These are phyloP conservation scores for Collariella sp. DNA, from an alignment of 495 filamentous ascomycete species.

Conservation along the genomic window DNA sequence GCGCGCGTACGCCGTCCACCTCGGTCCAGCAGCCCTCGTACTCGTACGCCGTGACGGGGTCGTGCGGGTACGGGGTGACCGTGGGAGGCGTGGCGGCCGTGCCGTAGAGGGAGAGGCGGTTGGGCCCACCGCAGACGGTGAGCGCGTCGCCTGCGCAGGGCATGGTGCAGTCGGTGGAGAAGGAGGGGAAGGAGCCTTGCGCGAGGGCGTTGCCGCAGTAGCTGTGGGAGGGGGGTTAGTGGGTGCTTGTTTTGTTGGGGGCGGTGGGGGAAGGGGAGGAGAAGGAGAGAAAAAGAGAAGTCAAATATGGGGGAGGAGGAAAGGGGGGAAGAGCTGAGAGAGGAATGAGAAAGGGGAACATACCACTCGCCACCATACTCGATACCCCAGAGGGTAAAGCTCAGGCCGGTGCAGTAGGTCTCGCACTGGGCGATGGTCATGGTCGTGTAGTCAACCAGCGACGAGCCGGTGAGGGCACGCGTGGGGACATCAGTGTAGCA, in stretches of 20 bases:
- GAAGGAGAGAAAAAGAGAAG: too few relatives aligned
- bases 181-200: constrained; percentile 4
- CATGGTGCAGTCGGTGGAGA: constrained; percentile 28
- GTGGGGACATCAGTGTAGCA: constrained; percentile 18
- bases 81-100: constrained; percentile 14
- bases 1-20: not conserved
- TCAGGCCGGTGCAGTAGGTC: constrained; percentile 18
- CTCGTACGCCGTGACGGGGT: not conserved
- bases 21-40: constrained; percentile 13
- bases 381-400: constrained; percentile 12
- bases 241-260: not conserved
- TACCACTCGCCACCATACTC: constrained; percentile 44
- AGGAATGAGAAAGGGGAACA: not conserved
- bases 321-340: too few relatives aligned
- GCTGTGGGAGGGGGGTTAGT: not conserved
- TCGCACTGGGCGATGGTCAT: constrained; percentile 17
- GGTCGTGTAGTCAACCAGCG: not conserved
- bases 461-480: constrained; percentile 10
- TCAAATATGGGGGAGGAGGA: not conserved
- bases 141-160: constrained; percentile 34
- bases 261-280: too few relatives aligned
- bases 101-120: constrained; percentile 34
- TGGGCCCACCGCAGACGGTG: constrained; percentile 37
- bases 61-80: constrained; percentile 4
- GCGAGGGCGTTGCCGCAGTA: constrained; percentile 13